A percentile compares a stretch with the other conserved stretches of the same genome.
Evolutionary conservation across 257 asterid species (phyloP).

Genomic region (Eucommia ulmoides): DNA sequence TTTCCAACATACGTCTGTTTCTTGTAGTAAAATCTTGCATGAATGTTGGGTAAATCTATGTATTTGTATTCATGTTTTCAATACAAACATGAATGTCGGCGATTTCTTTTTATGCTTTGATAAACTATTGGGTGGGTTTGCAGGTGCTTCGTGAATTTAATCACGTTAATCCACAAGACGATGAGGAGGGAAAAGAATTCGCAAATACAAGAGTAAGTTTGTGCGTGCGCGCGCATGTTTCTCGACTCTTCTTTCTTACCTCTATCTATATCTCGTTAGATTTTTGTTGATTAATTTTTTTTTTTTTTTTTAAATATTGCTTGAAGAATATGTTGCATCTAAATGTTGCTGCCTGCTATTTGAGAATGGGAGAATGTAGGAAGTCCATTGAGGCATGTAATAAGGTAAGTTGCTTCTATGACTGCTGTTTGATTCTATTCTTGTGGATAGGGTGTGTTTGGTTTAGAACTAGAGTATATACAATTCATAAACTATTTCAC

Average conservation of each 20-base stretch:
- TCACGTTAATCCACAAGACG: slow-evolving; percentile 96
- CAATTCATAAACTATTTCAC: too few relatives aligned
- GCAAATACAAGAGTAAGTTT: slow-evolving; percentile 76
- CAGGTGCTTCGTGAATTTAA: slow-evolving; percentile 96
- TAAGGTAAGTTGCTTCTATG: slow-evolving; percentile 36
- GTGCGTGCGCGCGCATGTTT: too few relatives aligned
- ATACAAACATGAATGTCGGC: too few relatives aligned
- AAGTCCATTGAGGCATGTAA: slow-evolving; percentile 88
- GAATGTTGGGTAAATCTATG: too few relatives aligned
- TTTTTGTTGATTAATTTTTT: slow-evolving; percentile 7
- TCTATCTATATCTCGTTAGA: neutral
- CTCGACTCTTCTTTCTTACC: neutral
- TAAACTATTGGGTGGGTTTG: too few relatives aligned
- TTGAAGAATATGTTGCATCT: slow-evolving; percentile 81
- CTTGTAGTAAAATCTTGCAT: too few relatives aligned
- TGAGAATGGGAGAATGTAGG: slow-evolving; percentile 72
- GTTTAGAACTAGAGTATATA: too few relatives aligned
- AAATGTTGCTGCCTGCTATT: slow-evolving; percentile 94
- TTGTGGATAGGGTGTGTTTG: too few relatives aligned
- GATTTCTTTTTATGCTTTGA: too few relatives aligned
- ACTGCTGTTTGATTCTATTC: neutral
- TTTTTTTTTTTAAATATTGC: slow-evolving; percentile 13
- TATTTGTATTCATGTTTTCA: too few relatives aligned
- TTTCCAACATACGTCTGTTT: too few relatives aligned
- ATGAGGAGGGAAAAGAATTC: slow-evolving; percentile 94